Evolutionary conservation across 192 early-diverging fungal species (phyloP), one percentile per base, ranked within the genome.

Genomic region (Linnemannia elongata): DNA sequence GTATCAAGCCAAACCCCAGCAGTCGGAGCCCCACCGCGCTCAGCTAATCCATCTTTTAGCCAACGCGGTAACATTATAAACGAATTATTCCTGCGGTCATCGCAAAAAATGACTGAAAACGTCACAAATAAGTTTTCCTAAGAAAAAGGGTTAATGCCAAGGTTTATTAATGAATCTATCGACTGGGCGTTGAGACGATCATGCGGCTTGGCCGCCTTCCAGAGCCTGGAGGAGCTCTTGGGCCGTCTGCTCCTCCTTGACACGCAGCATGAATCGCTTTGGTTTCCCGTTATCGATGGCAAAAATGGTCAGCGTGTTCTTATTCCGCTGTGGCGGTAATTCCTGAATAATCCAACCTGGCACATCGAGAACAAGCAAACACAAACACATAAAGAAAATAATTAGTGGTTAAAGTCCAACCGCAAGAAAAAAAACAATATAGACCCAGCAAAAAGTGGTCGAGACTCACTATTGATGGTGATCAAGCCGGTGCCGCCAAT

Each of bases 1-100:
- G 6, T 92, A 85, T 75, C 91, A 89, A n/a, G 78, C 72, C 47
- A 73, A 38, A 24, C n/a, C 73, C 6, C 54, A 20, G 7, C 57
- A 36, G 72, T 8, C 52, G 22, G 72, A 42, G n/a, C 22, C 5
- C n/a, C n/a, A 15, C 13, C 57, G 63, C 18, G 73, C 72, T 18
- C 39, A 81, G n/a, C 39, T 69, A 27, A 80, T 80, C 72, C 49
- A 24, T 33, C 73, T 81, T 38, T 45, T 81, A 17, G 74, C 72
- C 63, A 75, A 69, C 39, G 10, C 80, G 3, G 80, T 81, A 39
- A 36, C 47, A 41, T 47, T 63, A 69, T 27, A 72, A 68, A 45
- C n/a, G 1, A 27, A 30, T 27, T 1, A 60, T 60, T 52, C 20
- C 49, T 18, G 8, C 24, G 55, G 55, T 6, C 17, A 27, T 60